phyloP scores from a whole-genome alignment of 2,329 filamentous ascomycete genomes.

The Ramularia endophylla region DNA sequence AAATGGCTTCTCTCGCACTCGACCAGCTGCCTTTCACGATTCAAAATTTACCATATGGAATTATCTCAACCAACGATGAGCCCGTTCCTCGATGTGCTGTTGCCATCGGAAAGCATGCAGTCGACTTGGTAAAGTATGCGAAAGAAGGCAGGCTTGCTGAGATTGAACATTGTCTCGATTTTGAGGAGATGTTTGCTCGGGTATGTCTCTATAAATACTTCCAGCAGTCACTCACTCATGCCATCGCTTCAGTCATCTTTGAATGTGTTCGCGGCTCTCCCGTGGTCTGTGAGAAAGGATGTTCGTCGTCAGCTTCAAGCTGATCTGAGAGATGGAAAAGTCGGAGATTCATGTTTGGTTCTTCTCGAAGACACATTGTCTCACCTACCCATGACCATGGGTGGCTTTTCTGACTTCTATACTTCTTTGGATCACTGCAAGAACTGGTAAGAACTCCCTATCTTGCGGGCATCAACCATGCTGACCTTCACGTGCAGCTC shows the following conservation, averaged over 20 bases:
- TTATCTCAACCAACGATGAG: constrained; percentile 23
- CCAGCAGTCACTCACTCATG: neutral
- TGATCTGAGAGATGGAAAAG: constrained; percentile 25
- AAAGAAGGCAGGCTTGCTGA: constrained; percentile 18
- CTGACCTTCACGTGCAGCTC: constrained; percentile 28
- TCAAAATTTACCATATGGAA: constrained; percentile 26
- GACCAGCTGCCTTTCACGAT: constrained; percentile 24
- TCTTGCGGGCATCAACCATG: too few relatives aligned
- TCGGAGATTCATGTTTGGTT: constrained; percentile 26
- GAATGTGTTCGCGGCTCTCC: constrained; percentile 47
- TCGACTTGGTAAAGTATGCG: constrained; percentile 23
- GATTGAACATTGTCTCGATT: constrained; percentile 13
- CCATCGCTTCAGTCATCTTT: constrained; percentile 31
- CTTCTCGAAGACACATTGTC: constrained; percentile 39
- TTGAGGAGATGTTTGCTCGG: constrained; percentile 19
- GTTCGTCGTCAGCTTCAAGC: constrained; percentile 40
- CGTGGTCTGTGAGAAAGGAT: constrained; percentile 29
- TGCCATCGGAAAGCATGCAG: constrained; percentile 26
- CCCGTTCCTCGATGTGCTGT: constrained; percentile 26
- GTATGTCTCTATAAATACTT: constrained; percentile 4
- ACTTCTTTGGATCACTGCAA: constrained; percentile 49
- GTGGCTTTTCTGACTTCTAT: constrained; percentile 55
- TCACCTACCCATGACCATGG: constrained; percentile 51
- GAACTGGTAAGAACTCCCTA: too few relatives aligned
- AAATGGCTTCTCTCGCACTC: constrained; percentile 19